Conservation (phyloP, 371 early-diverging fungal genomes). For the Haplosporangium sp. region DNA sequence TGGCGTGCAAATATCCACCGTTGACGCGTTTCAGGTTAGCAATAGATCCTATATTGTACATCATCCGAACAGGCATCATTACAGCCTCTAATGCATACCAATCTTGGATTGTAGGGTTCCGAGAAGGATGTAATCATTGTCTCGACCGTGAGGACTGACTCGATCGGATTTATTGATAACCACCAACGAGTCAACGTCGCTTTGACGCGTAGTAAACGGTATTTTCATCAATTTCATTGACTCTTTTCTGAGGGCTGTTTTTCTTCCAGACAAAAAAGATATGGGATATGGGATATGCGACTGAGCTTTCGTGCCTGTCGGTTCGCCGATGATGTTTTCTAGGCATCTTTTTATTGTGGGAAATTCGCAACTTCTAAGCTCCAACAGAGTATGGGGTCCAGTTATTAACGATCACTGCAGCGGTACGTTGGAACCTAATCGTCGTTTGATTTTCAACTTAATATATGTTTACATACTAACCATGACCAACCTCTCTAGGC, state of each 20-base stretch:
- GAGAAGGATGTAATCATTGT: slow-evolving; percentile 86
- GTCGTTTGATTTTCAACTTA: neutral
- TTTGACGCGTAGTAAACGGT: slow-evolving; percentile 68
- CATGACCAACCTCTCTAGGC: neutral
- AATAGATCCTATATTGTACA: too few relatives aligned
- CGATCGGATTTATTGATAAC: slow-evolving; percentile 67
- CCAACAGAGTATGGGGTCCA: slow-evolving; percentile 32
- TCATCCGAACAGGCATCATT: neutral
- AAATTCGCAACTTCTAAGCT: slow-evolving; percentile 37
- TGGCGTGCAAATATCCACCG: slow-evolving; percentile 75
- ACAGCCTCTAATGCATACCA: neutral
- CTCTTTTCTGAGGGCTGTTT: too few relatives aligned
- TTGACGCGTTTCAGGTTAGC: slow-evolving; percentile 81
- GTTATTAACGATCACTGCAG: slow-evolving; percentile 39
- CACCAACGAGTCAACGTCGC: slow-evolving; percentile 70
- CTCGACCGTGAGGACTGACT: slow-evolving; percentile 75
- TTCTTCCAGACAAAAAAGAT: neutral
- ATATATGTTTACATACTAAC: neutral
- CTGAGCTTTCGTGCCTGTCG: too few relatives aligned
- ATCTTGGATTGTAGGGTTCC: slow-evolving; percentile 67
- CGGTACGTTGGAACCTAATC: slow-evolving; percentile 13
- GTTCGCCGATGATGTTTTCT: neutral
- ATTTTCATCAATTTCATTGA: neutral
- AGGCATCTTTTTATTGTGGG: slow-evolving; percentile 77
- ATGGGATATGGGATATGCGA: too few relatives aligned